Evolutionary conservation across 768 basidiomycete species (phyloP), one percentile per base, ranked within the genome.

Genomic region (Rhizopogon salebrosus): DNA sequence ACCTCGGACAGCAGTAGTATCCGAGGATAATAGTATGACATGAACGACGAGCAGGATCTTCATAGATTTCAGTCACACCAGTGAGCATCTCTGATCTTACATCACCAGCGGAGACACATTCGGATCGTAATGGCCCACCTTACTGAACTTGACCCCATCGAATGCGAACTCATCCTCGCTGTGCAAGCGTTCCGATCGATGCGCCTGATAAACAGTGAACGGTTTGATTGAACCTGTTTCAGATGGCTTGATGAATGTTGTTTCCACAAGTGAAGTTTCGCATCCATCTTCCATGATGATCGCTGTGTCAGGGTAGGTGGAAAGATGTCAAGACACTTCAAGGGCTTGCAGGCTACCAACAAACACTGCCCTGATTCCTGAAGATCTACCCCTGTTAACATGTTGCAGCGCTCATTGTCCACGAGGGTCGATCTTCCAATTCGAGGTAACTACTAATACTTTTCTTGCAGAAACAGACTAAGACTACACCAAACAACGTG

Each of bases 31-130:
- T 37, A 46, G 55, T 37, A 62, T 53, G 10, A 71, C 62, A 56
- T 72, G 70, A 1, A 81, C 82, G 24, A 83, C 82, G 57, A 83
- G 73, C 37, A 71, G 68, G n/a, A 86, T 64, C 66, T 77, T 57
- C 24, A 51, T 6, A 20, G 36, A 26, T 27, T 43, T 11, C 13
- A 37, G 6, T 10, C 6, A 13, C 31, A 29, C 26, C n/a, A n/a
- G n/a, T 29, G 18, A 24, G 24, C 24, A 10, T 36, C 14, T 34
- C 37, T 26, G 40, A 49, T 27, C 49, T 13, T 34, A 20, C 29
- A 22, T 13, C 6, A 26, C 20, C 9, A 45, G 11, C 6, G 11
- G 34, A 27, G 40, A 23, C 34, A n/a, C 18, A 31, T 29, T 49
- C 34, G 8, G 29, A 52, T 29, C 14, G 4, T 13, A 22, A 29